Conservation (phyloP, 495 filamentous ascomycete species). For the Xylaria telfairii region DNA sequence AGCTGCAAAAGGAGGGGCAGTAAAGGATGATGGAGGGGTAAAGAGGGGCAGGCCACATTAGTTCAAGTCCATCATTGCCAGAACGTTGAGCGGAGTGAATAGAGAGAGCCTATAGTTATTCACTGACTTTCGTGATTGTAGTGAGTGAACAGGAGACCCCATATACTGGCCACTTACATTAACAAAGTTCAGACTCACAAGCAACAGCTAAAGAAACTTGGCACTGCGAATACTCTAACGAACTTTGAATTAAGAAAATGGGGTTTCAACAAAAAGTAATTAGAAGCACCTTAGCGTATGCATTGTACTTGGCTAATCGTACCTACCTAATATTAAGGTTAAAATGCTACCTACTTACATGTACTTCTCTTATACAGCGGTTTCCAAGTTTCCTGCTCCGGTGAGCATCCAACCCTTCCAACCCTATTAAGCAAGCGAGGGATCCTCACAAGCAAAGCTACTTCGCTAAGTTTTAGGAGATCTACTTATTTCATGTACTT, state of each 20-base stretch:
- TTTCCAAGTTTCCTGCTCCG: neutral
- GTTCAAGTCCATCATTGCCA: neutral
- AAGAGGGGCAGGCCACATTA: conserved; percentile 37
- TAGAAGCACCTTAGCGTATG: neutral
- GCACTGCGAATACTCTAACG: neutral
- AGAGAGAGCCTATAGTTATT: neutral
- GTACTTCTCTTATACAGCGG: neutral
- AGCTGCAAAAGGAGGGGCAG: conserved; percentile 41
- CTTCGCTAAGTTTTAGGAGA: neutral
- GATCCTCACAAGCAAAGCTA: neutral
- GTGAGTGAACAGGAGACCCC: neutral
- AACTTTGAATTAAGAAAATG: neutral
- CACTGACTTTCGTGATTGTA: neutral
- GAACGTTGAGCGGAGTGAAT: neutral
- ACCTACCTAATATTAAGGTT: too few species aligned
- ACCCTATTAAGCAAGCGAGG: neutral
- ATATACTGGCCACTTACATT: neutral
- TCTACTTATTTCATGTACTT: neutral
- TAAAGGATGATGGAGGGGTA: conserved; percentile 42
- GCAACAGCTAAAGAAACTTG: neutral
- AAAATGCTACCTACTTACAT: neutral
- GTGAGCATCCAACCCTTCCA: neutral
- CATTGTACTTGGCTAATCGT: conserved; percentile 2
- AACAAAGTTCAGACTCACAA: neutral
- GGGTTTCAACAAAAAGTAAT: too few species aligned